Percentiles rank a stretch among this genome's conserved stretches.
phyloP scores from a whole-genome alignment of 169 alveolate genomes.

The Plasmodium vivax region DNA sequence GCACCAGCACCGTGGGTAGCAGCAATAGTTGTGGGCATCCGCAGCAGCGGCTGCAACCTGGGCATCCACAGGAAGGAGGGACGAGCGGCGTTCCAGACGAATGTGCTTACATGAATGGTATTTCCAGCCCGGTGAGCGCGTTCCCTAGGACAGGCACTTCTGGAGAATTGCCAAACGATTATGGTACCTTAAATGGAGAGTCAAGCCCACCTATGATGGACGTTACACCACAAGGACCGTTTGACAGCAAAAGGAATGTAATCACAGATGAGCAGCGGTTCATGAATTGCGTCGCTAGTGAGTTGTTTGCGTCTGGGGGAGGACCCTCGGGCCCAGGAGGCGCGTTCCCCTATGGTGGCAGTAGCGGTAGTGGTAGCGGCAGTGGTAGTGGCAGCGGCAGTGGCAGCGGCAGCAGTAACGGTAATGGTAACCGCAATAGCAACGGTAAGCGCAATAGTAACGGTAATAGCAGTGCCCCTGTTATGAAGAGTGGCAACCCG shows the following conservation, averaged over 20 bases:
- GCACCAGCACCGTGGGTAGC: background rate
- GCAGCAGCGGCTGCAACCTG: background rate
- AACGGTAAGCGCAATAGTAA: background rate
- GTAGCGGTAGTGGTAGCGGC: background rate
- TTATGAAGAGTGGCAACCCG: background rate
- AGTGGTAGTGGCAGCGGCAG: background rate
- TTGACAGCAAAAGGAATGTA: background rate
- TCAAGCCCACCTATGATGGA: background rate
- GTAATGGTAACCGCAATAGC: background rate
- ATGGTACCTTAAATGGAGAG: background rate
- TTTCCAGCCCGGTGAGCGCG: background rate
- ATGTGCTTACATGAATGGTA: background rate
- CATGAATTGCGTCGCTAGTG: background rate
- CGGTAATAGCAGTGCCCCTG: background rate
- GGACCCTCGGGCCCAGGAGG: background rate
- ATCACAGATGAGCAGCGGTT: background rate
- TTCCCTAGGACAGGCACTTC: background rate
- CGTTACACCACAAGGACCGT: background rate
- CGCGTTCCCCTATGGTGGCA: background rate
- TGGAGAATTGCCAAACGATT: background rate
- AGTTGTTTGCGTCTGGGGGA: background rate
- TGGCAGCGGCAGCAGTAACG: background rate
- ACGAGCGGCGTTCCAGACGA: background rate
- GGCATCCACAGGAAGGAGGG: background rate
- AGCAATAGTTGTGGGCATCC: background rate